Base-by-base conservation (phyloP, 176 grass and related monocot genomes). In the Leersia perrieri region DNA sequence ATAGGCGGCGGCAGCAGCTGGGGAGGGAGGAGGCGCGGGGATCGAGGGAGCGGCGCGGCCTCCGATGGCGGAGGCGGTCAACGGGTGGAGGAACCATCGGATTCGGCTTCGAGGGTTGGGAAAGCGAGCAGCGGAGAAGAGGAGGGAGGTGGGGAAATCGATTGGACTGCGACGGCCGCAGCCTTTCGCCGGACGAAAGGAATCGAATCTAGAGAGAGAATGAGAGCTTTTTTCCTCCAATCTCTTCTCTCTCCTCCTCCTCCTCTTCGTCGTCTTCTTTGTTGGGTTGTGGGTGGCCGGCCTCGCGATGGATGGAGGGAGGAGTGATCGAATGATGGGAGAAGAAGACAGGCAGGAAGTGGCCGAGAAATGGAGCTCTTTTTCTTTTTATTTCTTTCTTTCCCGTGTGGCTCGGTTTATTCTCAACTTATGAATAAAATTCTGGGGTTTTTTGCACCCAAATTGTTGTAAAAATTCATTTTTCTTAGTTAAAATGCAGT, bases 81-180 rank as follows among this genome's bases (percentile, higher is more conserved):
- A 94, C 92, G 89, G 78, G 88, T 57, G 83, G 92, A 94, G 83
- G 92, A 94, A 91, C 89, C 89, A 91, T 94, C 86, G 89, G 92
- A 91, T 91, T 89, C 86, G 86, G 75, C 88, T 85, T 81, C 60
- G 87, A 73, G 74, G 86, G 68, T 79, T 83, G 92, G 89, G 88
- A 89, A 89, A 86, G 87, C 72, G n/a, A n/a, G 33, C 22, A 25
- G 53, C 53, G n/a, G 18, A 4, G 47, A 7, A 25, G 53, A 13
- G 51, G 6, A 23, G 61, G 63, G 3, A 41, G 64, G 55, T 26
- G 74, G 60, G 66, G 73, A 66, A 82, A 82, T 86, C 67, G 73
- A 86, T 74, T 63, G 73, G 79, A 86, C 88, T 86, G 78, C 83
- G 79, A 86, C 88, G 74, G 83, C 83, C 60, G 88, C 88, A 90